These are phyloP conservation scores for Lithospermum erythrorhizon DNA, from an alignment of 257 asterid genomes.

Conservation along the genomic window DNA sequence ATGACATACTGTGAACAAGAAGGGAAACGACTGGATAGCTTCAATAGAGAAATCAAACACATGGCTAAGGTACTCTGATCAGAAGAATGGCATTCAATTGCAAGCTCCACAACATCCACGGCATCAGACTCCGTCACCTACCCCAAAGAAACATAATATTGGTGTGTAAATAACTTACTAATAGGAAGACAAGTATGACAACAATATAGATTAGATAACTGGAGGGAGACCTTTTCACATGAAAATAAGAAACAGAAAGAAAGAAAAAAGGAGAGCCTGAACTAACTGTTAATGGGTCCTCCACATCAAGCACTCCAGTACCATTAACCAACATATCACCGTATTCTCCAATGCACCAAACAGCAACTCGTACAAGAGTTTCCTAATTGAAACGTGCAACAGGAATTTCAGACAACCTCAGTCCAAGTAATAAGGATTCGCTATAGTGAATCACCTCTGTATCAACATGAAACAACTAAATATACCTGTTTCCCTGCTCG, in stretches of 20 bases:
- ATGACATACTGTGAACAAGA: slow-evolving; percentile 71
- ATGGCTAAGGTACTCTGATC: slow-evolving; percentile 83
- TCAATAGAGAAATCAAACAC: slow-evolving; percentile 79
- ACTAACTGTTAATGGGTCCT: slow-evolving; percentile 82
- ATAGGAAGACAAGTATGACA: background rate
- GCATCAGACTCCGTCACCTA: slow-evolving; percentile 94
- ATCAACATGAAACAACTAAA: slow-evolving; percentile 7
- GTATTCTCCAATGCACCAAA: slow-evolving; percentile 99
- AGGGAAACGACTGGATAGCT: slow-evolving; percentile 91
- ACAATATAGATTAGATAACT: background rate
- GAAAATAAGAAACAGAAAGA: background rate
- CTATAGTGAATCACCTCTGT: slow-evolving; percentile 1
- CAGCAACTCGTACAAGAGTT: slow-evolving; percentile 87
- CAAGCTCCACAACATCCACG: slow-evolving; percentile 77
- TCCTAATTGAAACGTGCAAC: slow-evolving; percentile 41
- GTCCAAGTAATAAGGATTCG: slow-evolving; percentile 6
- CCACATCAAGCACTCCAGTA: slow-evolving; percentile 61
- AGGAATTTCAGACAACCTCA: slow-evolving; percentile 4
- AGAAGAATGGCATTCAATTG: slow-evolving; percentile 45
- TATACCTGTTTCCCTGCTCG: slow-evolving; percentile 69
- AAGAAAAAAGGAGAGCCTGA: slow-evolving; percentile 12
- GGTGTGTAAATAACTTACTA: slow-evolving; percentile 1
- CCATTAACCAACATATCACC: slow-evolving; percentile 78
- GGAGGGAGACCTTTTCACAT: background rate
- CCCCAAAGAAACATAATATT: slow-evolving; percentile 16